These are phyloP conservation scores for Ephemerocybe angulata DNA, from an alignment of 768 basidiomycete genomes.

Conservation along the genomic window DNA sequence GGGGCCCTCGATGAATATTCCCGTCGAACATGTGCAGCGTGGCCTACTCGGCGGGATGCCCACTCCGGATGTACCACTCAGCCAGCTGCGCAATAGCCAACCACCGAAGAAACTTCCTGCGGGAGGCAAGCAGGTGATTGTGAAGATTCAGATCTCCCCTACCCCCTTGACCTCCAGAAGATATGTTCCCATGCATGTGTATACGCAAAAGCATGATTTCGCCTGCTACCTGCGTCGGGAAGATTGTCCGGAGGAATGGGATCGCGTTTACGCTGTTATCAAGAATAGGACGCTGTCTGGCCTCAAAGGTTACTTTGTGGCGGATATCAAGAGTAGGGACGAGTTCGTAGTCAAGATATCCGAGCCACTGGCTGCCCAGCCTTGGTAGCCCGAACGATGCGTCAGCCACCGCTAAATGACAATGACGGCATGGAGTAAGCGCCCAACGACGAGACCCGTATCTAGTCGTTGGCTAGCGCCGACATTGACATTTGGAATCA, in stretches of 20 bases:
- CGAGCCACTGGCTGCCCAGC: not conserved
- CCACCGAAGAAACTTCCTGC: not conserved
- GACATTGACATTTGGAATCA: no score
- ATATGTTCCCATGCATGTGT: not conserved
- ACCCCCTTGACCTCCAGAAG: not conserved
- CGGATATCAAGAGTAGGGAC: not conserved
- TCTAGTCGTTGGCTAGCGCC: no score
- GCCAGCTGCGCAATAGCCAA: not conserved
- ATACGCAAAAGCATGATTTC: conserved; percentile 2
- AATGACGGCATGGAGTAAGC: no score
- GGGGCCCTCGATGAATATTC: not conserved
- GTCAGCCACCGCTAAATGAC: not conserved
- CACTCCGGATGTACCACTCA: not conserved
- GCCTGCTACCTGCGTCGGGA: not conserved
- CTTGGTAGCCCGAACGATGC: not conserved
- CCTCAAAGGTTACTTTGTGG: conserved; percentile 1
- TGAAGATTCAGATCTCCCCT: conserved; percentile 1
- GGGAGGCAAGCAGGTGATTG: not conserved
- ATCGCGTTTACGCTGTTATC: not conserved
- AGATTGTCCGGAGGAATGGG: not conserved
- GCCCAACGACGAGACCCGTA: no score
- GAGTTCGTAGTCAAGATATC: not conserved
- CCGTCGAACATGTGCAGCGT: not conserved
- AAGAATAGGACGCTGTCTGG: not conserved
- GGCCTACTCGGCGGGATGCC: not conserved